phyloP scores from a whole-genome alignment of 2,329 filamentous ascomycete species.

The Xylaria sp. region DNA sequence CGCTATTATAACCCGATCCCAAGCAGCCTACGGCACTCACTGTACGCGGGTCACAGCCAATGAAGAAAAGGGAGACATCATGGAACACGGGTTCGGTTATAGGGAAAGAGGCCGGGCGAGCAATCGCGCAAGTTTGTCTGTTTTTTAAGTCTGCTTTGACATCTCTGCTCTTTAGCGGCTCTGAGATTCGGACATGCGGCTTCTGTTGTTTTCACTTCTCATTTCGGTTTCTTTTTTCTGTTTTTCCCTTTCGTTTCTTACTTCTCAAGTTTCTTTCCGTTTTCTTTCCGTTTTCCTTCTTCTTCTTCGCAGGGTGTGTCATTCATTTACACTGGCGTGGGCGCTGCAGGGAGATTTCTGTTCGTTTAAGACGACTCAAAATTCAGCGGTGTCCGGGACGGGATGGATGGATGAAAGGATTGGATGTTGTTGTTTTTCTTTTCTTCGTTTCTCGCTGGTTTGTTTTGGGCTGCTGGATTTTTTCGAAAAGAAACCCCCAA shows the following conservation, averaged over 20 bases:
- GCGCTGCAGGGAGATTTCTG: slow-evolving; percentile 8
- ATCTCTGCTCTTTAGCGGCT: neutral
- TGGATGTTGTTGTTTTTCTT: no score
- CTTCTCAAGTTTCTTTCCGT: neutral
- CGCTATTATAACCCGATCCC: neutral
- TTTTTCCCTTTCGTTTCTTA: neutral
- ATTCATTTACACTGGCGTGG: slow-evolving; percentile 6
- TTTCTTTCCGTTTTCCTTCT: slow-evolving; percentile 1
- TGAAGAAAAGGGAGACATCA: slow-evolving; percentile 9
- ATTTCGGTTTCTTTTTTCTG: neutral
- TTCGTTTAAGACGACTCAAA: neutral
- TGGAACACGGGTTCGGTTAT: slow-evolving; percentile 15
- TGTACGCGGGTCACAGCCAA: neutral
- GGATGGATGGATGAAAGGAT: no score
- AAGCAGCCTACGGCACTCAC: no score
- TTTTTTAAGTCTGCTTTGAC: slow-evolving; percentile 10
- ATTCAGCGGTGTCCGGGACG: slow-evolving; percentile 9
- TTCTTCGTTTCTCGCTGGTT: slow-evolving; percentile 8
- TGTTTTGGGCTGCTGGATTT: neutral
- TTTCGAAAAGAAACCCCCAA: neutral
- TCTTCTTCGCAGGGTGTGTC: slow-evolving; percentile 1
- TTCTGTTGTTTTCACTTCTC: neutral
- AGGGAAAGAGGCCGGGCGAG: slow-evolving; percentile 27
- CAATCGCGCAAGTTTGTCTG: slow-evolving; percentile 24
- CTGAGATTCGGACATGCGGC: neutral